Conservation (phyloP, 176 grass and related monocot species). For the Rhynchospora breviuscula region DNA sequence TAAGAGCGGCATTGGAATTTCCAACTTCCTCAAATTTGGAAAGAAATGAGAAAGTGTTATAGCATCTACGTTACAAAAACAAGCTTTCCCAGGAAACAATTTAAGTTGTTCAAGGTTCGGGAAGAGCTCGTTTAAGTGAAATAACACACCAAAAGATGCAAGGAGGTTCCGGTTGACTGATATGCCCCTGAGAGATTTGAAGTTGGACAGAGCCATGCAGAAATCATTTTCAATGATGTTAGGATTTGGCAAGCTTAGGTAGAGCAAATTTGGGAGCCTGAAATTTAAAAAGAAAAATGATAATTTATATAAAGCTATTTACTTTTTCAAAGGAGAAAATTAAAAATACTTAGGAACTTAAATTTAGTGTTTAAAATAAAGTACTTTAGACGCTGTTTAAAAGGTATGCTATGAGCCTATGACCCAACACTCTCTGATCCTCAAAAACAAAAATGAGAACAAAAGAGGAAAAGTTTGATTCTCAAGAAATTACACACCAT, state of each 20-base stretch:
- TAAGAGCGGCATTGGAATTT: neutral
- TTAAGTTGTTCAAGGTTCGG: neutral
- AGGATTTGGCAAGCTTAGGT: neutral
- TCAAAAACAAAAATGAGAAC: too few species aligned
- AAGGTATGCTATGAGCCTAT: too few species aligned
- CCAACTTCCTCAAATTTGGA: neutral
- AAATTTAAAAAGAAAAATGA: neutral
- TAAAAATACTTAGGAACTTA: neutral
- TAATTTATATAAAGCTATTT: neutral
- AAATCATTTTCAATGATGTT: neutral
- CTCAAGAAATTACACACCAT: too few species aligned
- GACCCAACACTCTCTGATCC: too few species aligned
- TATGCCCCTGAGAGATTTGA: conserved; percentile 3
- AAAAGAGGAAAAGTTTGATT: too few species aligned
- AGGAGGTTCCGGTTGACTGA: neutral
- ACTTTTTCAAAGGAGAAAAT: neutral
- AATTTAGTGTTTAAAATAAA: neutral
- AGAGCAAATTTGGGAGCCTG: neutral
- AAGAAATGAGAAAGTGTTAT: neutral
- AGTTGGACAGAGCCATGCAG: neutral
- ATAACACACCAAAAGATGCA: neutral
- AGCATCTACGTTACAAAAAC: neutral
- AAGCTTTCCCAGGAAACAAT: neutral
- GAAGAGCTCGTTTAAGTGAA: neutral
- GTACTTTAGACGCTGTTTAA: neutral